phyloP scores from a whole-genome alignment of 257 asterid genomes.

The Solanum neorickii region DNA sequence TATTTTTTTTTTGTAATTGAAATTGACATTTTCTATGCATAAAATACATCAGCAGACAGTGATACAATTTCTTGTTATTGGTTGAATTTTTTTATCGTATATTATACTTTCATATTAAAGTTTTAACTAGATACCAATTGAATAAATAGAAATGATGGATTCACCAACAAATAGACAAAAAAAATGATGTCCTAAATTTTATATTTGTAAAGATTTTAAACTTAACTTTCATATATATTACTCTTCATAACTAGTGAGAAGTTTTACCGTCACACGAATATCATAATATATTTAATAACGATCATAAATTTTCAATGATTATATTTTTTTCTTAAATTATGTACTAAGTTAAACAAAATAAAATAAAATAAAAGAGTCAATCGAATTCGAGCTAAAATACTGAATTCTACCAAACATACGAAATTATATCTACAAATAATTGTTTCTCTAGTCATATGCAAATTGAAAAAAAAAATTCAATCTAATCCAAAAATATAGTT shows the following conservation, averaged over 20 bases:
- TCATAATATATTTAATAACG: neutral
- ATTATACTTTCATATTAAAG: neutral
- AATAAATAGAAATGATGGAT: neutral
- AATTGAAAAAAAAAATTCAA: neutral
- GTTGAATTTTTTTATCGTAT: neutral
- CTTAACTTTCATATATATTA: neutral
- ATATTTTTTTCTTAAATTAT: neutral
- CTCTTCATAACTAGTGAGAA: neutral
- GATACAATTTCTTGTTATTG: neutral
- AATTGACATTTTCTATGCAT: neutral
- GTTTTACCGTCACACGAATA: neutral
- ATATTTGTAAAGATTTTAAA: no score
- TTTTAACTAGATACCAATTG: neutral
- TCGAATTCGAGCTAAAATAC: neutral
- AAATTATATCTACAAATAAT: neutral
- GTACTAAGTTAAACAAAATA: no score
- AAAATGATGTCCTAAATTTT: neutral
- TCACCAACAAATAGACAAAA: neutral
- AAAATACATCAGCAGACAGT: neutral
- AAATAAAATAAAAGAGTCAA: no score
- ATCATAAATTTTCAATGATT: neutral
- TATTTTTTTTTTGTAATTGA: no score
- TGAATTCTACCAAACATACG: neutral
- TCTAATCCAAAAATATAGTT: neutral
- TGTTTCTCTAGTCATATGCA: neutral